A percentile compares a stretch with the other conserved stretches of the same genome.
Evolutionary conservation across 2,329 filamentous ascomycete genomes (phyloP).

Genomic region (Didymella keratinophila): DNA sequence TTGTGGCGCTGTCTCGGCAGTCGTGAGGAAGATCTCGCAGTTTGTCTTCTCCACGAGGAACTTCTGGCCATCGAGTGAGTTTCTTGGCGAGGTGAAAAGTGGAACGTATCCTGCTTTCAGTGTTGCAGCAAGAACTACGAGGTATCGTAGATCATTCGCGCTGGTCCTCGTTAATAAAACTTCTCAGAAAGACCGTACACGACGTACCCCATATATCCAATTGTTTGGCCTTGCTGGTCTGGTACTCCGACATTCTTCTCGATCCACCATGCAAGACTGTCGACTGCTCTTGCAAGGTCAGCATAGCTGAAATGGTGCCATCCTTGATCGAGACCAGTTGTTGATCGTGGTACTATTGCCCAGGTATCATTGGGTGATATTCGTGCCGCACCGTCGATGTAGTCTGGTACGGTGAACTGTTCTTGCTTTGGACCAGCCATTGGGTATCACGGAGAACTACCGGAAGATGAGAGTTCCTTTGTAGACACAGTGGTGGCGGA

Average conservation of each 20-base stretch:
- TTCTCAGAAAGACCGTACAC: too few relatives aligned
- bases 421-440: conserved; percentile 3
- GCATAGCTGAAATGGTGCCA: conserved; percentile 12
- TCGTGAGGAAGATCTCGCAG: conserved; percentile 13
- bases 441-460: background rate
- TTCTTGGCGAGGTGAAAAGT: conserved; percentile 13
- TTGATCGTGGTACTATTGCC: conserved; percentile 17
- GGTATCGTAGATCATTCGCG: conserved; percentile 17
- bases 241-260: conserved; percentile 8
- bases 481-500: background rate
- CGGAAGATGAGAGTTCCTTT: background rate
- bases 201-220: conserved; percentile 17
- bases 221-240: conserved; percentile 12
- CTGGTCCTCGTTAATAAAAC: background rate
- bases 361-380: conserved; percentile 8
- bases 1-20: conserved; percentile 1
- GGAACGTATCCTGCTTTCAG: conserved; percentile 15
- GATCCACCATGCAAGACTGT: conserved; percentile 18
- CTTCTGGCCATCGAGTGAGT: conserved; percentile 13
- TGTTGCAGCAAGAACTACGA: conserved; percentile 7
- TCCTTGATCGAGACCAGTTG: conserved; percentile 9
- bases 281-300: conserved; percentile 14
- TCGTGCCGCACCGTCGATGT: conserved; percentile 11
- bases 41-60: conserved; percentile 11
- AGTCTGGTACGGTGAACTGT: conserved; percentile 12